Percentiles rank a stretch among this genome's conserved stretches.
Conservation (phyloP, 352 stramenopile species). For the Saprolegnia diclina region DNA sequence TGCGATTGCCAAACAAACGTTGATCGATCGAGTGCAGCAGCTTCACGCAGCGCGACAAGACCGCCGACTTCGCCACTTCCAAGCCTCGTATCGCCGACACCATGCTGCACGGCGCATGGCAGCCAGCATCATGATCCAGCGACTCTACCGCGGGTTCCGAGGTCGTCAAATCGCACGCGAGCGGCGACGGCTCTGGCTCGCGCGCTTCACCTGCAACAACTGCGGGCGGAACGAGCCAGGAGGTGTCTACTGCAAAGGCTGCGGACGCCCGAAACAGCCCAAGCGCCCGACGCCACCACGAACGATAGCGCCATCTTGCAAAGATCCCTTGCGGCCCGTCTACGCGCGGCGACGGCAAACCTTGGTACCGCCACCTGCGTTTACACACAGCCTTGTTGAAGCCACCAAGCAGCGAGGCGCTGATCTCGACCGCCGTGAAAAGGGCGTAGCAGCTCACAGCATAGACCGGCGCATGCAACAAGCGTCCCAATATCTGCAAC, state of each 20-base stretch:
- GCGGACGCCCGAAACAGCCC: conserved; percentile 33
- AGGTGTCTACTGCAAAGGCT: conserved; percentile 60
- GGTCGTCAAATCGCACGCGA: not conserved
- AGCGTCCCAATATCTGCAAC: no score
- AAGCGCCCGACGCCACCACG: not conserved
- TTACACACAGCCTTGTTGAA: not conserved
- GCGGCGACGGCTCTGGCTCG: not conserved
- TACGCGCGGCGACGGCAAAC: not conserved
- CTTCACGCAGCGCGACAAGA: not conserved
- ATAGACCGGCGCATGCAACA: no score
- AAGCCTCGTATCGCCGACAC: not conserved
- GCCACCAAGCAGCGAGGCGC: not conserved
- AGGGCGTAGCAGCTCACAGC: no score
- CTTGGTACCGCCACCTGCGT: not conserved
- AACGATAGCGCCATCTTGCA: not conserved
- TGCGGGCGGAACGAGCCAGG: conserved; percentile 53
- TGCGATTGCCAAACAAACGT: no score
- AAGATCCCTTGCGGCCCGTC: not conserved
- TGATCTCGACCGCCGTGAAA: no score
- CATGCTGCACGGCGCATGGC: not conserved
- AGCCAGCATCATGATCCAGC: conserved; percentile 4
- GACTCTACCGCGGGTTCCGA: not conserved
- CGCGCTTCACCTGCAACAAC: conserved; percentile 47
- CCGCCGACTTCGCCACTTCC: not conserved
- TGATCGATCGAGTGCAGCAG: no score